Evolutionary conservation across 1,139 yeast genomes (phyloP).

Genomic region (Magnusiomyces tetraspermus): DNA sequence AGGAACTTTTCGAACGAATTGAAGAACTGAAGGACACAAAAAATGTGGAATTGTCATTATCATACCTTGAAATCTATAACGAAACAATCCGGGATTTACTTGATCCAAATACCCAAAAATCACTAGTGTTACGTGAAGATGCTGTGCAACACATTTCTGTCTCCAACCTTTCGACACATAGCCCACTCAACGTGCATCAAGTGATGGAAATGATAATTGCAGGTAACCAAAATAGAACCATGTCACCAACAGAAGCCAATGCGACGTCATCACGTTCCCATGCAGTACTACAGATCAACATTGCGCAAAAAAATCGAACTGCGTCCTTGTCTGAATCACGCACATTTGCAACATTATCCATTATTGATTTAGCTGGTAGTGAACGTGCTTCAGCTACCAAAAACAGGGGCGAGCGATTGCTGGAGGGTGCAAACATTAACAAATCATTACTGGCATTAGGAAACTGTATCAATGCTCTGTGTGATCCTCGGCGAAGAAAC

Average conservation of each 20-base stretch:
- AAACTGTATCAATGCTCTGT: constrained; percentile 85
- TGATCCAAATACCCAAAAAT: constrained; percentile 41
- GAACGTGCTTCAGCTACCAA: constrained; percentile 87
- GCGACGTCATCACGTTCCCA: constrained; percentile 86
- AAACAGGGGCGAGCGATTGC: constrained; percentile 67
- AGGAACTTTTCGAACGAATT: constrained; percentile 58
- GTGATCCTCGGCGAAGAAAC: constrained; percentile 56
- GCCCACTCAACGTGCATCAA: constrained; percentile 54
- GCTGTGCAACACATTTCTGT: constrained; percentile 61
- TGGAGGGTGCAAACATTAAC: constrained; percentile 91
- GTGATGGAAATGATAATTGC: constrained; percentile 67
- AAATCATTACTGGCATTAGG: constrained; percentile 81
- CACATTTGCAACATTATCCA: constrained; percentile 68
- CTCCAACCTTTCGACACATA: constrained; percentile 59
- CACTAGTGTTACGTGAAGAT: constrained; percentile 62
- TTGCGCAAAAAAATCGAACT: constrained; percentile 52
- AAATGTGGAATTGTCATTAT: constrained; percentile 50
- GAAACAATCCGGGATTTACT: constrained; percentile 78
- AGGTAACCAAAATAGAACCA: constrained; percentile 71
- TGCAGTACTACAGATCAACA: constrained; percentile 78
- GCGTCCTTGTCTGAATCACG: constrained; percentile 60
- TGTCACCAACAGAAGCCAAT: constrained; percentile 86
- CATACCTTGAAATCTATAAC: constrained; percentile 82
- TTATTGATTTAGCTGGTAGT: constrained; percentile 89
- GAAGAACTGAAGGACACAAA: constrained; percentile 47